Evolutionary conservation across 139 green algal species (phyloP), one percentile per base, ranked within the genome.

Genomic region (Monoraphidium neglectum): DNA sequence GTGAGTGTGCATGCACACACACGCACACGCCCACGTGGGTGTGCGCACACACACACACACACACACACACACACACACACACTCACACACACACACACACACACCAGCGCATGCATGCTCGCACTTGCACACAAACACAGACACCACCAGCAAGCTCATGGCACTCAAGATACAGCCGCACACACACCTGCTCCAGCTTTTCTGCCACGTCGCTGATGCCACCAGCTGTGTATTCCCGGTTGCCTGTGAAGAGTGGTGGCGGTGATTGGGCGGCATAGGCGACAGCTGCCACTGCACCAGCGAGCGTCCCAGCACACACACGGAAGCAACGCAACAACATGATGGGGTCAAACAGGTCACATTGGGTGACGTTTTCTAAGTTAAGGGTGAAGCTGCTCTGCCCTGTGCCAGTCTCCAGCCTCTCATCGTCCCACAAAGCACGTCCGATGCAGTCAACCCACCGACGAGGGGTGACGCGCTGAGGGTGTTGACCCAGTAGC

Each of bases 401-500:
- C n/a, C n/a, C n/a, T n/a, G n/a, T n/a, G n/a, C n/a, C n/a, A n/a
- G n/a, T n/a, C n/a, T n/a, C n/a, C n/a, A n/a, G n/a, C n/a, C n/a
- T n/a, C n/a, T n/a, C n/a, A n/a, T n/a, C n/a, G n/a, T n/a, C n/a
- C n/a, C n/a, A n/a, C n/a, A n/a, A n/a, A n/a, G 43, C 43, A 12
- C 43, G 43, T 12, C 8, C 43, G 43, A 8, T 8, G 8, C 8
- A 8, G 43, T 51, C 8, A 8, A 51, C 43, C 8, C 43, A 51
- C 43, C 43, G 8, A 97, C 74, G 23, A 98, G 84, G 8, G 94
- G 93, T 16, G 83, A 92, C 18, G 93, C 88, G 4, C 83, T 90
- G 30, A 99, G 87, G 2, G 95, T 97, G 77, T 90, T 91, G 18
- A 94, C 91, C 95, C 95, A 99, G 76, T 99, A 98, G 85, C 97